These are phyloP conservation scores for Xanthoconium separans DNA, from an alignment of 1,284 basidiomycete species.

Conservation along the genomic window DNA sequence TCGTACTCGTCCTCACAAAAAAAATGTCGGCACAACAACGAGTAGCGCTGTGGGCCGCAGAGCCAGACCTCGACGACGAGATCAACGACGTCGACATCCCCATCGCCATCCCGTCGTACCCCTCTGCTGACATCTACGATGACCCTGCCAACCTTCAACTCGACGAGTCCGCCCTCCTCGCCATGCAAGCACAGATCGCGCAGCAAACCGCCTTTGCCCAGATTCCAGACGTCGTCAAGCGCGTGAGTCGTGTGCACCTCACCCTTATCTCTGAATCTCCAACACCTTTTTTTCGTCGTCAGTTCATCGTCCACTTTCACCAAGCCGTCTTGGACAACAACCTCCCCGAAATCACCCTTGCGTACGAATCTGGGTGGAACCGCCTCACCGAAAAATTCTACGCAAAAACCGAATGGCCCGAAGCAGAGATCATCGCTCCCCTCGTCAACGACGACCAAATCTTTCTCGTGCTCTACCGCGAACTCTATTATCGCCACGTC, in stretches of 20 bases:
- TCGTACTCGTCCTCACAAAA: not conserved
- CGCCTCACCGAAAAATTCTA: constrained; percentile 96
- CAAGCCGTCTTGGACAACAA: constrained; percentile 87
- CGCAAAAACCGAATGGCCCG: constrained; percentile 93
- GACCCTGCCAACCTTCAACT: constrained; percentile 48
- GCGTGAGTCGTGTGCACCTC: constrained; percentile 44
- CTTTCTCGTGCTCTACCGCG: constrained; percentile 95
- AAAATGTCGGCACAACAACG: constrained; percentile 51
- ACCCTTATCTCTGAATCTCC: not conserved
- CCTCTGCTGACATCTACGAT: constrained; percentile 65
- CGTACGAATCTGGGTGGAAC: constrained; percentile 97
- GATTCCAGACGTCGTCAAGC: constrained; percentile 80
- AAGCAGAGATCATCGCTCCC: constrained; percentile 92
- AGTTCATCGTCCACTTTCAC: constrained; percentile 93
- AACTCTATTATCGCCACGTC: constrained; percentile 92
- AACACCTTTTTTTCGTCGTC: not conserved
- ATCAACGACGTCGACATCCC: constrained; percentile 71
- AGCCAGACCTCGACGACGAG: constrained; percentile 73
- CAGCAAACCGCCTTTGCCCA: constrained; percentile 76
- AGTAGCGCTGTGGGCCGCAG: constrained; percentile 65
- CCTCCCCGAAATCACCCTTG: constrained; percentile 83
- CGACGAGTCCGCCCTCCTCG: constrained; percentile 63
- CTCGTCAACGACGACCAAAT: constrained; percentile 93
- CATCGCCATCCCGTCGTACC: constrained; percentile 64
- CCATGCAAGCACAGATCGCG: constrained; percentile 76